Percentiles rank a stretch among this genome's conserved stretches.
phyloP scores from a whole-genome alignment of 495 filamentous ascomycete species.

The Astrothelium macrocarpum region DNA sequence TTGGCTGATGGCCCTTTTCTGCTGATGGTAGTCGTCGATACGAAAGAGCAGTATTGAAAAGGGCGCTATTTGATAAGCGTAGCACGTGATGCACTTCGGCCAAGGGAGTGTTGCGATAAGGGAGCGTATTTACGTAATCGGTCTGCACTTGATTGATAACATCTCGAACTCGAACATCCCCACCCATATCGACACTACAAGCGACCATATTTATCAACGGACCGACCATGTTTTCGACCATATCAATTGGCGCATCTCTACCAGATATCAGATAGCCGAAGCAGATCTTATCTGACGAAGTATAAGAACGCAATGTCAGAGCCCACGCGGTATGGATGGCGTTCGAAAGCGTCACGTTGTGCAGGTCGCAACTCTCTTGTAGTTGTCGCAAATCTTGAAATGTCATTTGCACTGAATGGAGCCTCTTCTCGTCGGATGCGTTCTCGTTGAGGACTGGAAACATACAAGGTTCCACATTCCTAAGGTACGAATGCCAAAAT shows the following conservation, averaged over 20 bases:
- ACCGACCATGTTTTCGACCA: conserved; percentile 41
- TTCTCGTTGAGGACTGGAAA: conserved; percentile 15
- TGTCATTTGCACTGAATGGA: conserved; percentile 1
- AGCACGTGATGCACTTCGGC: conserved; percentile 24
- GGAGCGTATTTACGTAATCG: conserved; percentile 17
- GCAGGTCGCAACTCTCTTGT: conserved; percentile 38
- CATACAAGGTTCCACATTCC: conserved; percentile 18
- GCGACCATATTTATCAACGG: conserved; percentile 47
- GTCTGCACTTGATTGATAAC: conserved; percentile 16
- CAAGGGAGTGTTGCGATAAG: conserved; percentile 22
- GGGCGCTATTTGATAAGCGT: conserved; percentile 10
- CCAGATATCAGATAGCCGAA: conserved; percentile 47
- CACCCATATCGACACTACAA: conserved; percentile 40
- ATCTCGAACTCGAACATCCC: conserved; percentile 27
- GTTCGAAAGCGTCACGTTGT: conserved; percentile 43
- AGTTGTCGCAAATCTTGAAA: conserved; percentile 16
- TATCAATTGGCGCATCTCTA: conserved; percentile 39
- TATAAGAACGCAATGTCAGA: conserved; percentile 41
- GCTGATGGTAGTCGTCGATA: conserved; percentile 16
- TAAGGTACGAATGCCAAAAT: conserved; percentile 22
- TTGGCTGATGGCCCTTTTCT: conserved; percentile 11
- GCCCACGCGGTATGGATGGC: conserved; percentile 47
- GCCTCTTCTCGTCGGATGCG: neutral
- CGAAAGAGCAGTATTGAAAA: conserved; percentile 24
- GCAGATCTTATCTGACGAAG: conserved; percentile 41